phyloP scores from a whole-genome alignment of 106 monocot genomes.

The Dioscorea zingiberensis region DNA sequence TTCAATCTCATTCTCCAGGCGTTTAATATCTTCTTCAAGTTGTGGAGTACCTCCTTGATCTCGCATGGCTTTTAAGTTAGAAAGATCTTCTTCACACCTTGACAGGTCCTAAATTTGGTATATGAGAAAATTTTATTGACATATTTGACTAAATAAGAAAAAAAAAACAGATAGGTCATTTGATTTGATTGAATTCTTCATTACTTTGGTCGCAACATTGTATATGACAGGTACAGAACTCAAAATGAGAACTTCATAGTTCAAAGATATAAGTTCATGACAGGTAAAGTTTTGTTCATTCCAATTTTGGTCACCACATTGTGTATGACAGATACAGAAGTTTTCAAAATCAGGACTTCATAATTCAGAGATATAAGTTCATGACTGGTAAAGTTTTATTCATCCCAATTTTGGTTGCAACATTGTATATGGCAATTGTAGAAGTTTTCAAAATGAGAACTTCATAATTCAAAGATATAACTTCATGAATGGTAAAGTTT shows the following conservation, averaged over 20 bases:
- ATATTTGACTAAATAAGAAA: background rate
- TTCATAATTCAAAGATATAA: background rate
- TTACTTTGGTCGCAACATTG: too few species aligned
- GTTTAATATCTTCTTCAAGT: constrained; percentile 76
- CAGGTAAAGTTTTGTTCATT: background rate
- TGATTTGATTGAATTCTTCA: too few species aligned
- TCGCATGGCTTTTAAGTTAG: constrained; percentile 60
- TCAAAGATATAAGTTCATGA: background rate
- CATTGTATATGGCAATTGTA: too few species aligned
- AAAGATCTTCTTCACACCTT: constrained; percentile 69
- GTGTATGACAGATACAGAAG: too few species aligned
- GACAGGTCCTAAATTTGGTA: constrained; percentile 48
- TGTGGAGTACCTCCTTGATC: constrained; percentile 76
- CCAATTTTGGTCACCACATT: too few species aligned
- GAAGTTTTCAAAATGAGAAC: too few species aligned
- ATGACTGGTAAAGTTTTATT: too few species aligned
- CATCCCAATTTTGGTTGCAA: too few species aligned
- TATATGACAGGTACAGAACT: too few species aligned
- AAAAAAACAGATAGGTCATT: background rate
- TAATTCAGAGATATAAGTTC: background rate
- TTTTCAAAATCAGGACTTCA: too few species aligned
- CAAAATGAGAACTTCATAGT: too few species aligned
- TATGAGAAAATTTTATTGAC: constrained; percentile 5
- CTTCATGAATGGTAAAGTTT: background rate
- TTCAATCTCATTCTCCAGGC: constrained; percentile 78